Evolutionary conservation across 2,329 filamentous ascomycete species (phyloP).

Genomic region (Nannizzia gypsea): DNA sequence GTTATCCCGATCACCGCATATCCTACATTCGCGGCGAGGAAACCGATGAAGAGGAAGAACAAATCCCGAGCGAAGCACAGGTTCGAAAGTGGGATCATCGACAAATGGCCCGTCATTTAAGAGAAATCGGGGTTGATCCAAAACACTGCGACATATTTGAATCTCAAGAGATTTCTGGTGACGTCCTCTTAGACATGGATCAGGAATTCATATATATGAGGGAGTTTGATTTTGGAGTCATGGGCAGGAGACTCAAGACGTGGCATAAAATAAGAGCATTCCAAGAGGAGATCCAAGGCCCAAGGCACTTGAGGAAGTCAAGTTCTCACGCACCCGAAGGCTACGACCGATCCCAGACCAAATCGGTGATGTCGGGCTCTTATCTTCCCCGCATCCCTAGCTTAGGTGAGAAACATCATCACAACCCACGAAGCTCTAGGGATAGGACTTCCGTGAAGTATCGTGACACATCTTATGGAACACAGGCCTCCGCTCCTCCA

Average conservation of each 20-base stretch:
- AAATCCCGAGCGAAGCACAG: slow-evolving; percentile 55
- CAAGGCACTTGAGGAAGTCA: slow-evolving; percentile 35
- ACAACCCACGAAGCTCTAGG: slow-evolving; percentile 8
- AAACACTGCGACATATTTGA: slow-evolving; percentile 88
- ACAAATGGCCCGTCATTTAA: slow-evolving; percentile 80
- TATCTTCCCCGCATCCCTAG: slow-evolving; percentile 36
- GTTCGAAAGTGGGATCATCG: slow-evolving; percentile 69
- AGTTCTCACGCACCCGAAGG: slow-evolving; percentile 37
- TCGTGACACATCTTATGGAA: slow-evolving; percentile 14
- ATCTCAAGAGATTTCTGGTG: slow-evolving; percentile 90
- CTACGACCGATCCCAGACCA: slow-evolving; percentile 31
- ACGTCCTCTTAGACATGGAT: slow-evolving; percentile 88
- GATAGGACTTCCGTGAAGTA: slow-evolving; percentile 10
- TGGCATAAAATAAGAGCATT: slow-evolving; percentile 93
- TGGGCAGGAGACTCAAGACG: slow-evolving; percentile 78
- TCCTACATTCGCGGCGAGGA: slow-evolving; percentile 83
- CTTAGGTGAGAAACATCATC: slow-evolving; percentile 19
- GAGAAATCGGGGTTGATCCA: slow-evolving; percentile 71
- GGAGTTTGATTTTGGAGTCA: slow-evolving; percentile 83
- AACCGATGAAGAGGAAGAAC: slow-evolving; percentile 78
- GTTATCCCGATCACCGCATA: slow-evolving; percentile 59
- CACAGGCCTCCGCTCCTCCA: slow-evolving; percentile 28
- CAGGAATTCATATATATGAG: slow-evolving; percentile 92
- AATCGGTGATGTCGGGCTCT: slow-evolving; percentile 27
- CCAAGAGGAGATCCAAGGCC: slow-evolving; percentile 69